phyloP scores from a whole-genome alignment of 345 rosid genomes.

The Acer saccharum region DNA sequence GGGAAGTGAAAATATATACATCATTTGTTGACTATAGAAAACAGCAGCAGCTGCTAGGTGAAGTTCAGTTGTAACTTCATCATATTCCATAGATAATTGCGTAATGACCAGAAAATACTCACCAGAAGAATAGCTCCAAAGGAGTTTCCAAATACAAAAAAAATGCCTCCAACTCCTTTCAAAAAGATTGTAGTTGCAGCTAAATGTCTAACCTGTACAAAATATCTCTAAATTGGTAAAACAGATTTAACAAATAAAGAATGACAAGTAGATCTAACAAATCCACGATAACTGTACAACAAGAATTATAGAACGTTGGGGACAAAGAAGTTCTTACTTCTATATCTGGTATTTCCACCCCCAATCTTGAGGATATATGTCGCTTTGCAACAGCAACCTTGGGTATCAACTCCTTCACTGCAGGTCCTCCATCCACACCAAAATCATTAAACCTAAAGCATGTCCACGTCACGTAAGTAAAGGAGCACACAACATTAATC shows the following conservation, averaged over 20 bases:
- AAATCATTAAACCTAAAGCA: conserved; percentile 67
- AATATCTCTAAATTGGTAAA: conserved; percentile 17
- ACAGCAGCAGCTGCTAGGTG: not conserved
- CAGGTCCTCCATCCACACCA: conserved; percentile 85
- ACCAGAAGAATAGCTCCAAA: conserved; percentile 84
- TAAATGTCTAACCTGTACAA: conserved; percentile 53
- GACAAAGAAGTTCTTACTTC: conserved; percentile 47
- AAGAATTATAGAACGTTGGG: not conserved
- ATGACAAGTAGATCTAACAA: not conserved
- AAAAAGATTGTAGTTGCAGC: conserved; percentile 41
- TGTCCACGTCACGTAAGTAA: not conserved
- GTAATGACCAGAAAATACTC: conserved; percentile 26
- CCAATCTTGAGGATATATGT: conserved; percentile 58
- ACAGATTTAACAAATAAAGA: not conserved
- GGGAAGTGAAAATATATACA: too few relatives aligned
- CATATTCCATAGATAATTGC: not conserved
- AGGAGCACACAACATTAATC: not conserved
- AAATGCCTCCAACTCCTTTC: conserved; percentile 79
- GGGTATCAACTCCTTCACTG: conserved; percentile 72
- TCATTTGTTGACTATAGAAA: too few relatives aligned
- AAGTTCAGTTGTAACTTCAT: not conserved
- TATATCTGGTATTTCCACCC: conserved; percentile 51
- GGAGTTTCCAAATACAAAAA: conserved; percentile 73
- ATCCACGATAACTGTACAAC: not conserved
- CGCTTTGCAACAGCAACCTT: conserved; percentile 56